Base-by-base conservation (phyloP, 352 stramenopile species). In the Pythium utonaiense region DNA sequence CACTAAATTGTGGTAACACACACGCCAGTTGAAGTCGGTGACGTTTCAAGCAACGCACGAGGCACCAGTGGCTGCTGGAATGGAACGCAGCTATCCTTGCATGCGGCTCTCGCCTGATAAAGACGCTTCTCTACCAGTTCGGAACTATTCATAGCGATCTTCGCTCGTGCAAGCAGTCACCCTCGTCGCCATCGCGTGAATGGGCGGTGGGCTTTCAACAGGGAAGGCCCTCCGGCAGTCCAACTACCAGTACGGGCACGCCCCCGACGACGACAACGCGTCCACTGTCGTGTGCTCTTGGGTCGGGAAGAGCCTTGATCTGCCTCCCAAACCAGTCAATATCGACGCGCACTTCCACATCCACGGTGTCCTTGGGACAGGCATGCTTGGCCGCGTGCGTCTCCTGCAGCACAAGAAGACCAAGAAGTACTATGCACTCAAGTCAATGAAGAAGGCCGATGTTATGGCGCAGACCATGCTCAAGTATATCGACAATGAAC, bases 401-500 rank as follows among this genome's bases (percentile, higher is more conserved):
- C 63, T 89, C 3, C 68, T 86, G 41, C 72, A 89, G 57, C 72
- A 88, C 65, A 84, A 78, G 21, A 75, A 75, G 25, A 74, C 76
- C 13, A 69, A 60, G 21, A 77, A 83, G 58, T 90, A 72, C 54
- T 93, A 83, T 52, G 78, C 82, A 1, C 60, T 93, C 58, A 93
- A 93, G 63, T 84, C 77, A n/a, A 76, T 93, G 64, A 69, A 74
- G 52, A 93, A 93, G 59, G 67, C 73, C 30, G 73, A 90, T 7
- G 57, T 89, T 19, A 47, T 89, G 13, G 67, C 62, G 6, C 71
- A 75, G 40, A 81, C 81, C 45, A 87, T 91, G 79, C 60, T 78
- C 7, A n/a, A 22, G 21, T 74, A 88, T 31, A 66, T 90, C 42
- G 69, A 87, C 28, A 66, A 60, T 14, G 81, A 93, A 57, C 77